Percentiles rank a stretch among this genome's conserved stretches.
These are phyloP conservation scores for Phytopythium chamaehyphon DNA, from an alignment of 352 stramenopile genomes.

Conservation along the genomic window DNA sequence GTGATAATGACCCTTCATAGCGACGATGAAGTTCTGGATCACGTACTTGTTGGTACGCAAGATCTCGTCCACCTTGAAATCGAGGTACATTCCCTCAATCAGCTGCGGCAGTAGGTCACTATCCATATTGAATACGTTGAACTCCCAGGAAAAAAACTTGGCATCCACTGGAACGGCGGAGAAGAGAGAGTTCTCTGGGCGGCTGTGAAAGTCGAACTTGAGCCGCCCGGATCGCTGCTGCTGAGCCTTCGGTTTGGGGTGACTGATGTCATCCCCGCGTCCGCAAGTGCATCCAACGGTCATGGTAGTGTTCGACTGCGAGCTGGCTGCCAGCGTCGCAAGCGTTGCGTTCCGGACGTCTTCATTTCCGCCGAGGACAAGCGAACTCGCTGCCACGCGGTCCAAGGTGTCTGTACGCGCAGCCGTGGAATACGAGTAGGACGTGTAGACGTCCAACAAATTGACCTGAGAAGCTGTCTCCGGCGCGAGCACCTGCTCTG, in stretches of 20 bases:
- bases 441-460: slow-evolving; percentile 72
- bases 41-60: slow-evolving; percentile 48
- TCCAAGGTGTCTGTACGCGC: slow-evolving; percentile 3
- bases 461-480: slow-evolving; percentile 73
- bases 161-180: slow-evolving; percentile 3
- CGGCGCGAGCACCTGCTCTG: slow-evolving; percentile 69
- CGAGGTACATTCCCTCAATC: slow-evolving; percentile 72
- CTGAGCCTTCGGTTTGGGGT: not conserved
- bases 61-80: slow-evolving; percentile 66
- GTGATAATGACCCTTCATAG: slow-evolving; percentile 81
- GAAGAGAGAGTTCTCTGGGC: slow-evolving; percentile 6
- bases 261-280: not conserved
- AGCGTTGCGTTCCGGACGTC: slow-evolving; percentile 2
- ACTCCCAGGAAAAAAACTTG: slow-evolving; percentile 60
- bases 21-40: slow-evolving; percentile 77
- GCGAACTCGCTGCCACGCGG: not conserved
- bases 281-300: slow-evolving; percentile 5
- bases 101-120: slow-evolving; percentile 43
- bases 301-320: not conserved
- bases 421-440: slow-evolving; percentile 36
- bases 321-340: slow-evolving; percentile 3
- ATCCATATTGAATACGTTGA: slow-evolving; percentile 75
- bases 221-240: slow-evolving; percentile 7
- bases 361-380: not conserved
- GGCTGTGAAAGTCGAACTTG: slow-evolving; percentile 9